Conservation (phyloP, 2,329 filamentous ascomycete genomes). For the Tolypocladium capitatum region DNA sequence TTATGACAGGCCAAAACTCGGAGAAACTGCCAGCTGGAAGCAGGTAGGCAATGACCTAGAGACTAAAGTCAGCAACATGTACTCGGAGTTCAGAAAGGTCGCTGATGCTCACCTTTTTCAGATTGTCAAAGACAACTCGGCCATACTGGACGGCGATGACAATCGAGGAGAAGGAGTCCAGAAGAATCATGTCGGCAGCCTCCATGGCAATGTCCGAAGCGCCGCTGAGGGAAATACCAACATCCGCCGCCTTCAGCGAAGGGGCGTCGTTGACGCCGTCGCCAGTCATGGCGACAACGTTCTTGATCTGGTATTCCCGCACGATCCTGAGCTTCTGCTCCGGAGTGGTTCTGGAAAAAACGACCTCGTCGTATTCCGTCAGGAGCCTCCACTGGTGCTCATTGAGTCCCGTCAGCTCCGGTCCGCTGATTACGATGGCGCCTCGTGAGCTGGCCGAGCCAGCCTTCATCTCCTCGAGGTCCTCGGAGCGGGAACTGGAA, state of each 20-base stretch:
- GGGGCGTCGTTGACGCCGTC: constrained; percentile 82
- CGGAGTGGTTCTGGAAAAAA: constrained; percentile 64
- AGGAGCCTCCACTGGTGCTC: constrained; percentile 57
- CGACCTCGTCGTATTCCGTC: constrained; percentile 52
- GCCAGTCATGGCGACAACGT: constrained; percentile 69
- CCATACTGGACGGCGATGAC: constrained; percentile 62
- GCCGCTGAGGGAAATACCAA: constrained; percentile 69
- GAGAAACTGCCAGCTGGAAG: constrained; percentile 61
- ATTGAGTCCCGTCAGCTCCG: constrained; percentile 52
- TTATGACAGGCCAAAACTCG: constrained; percentile 66
- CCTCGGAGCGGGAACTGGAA: constrained; percentile 3
- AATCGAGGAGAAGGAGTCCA: constrained; percentile 61
- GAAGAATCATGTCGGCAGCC: constrained; percentile 67
- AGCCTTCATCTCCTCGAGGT: constrained; percentile 10
- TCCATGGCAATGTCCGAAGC: constrained; percentile 76
- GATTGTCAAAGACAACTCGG: constrained; percentile 64
- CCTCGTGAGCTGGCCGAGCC: constrained; percentile 11
- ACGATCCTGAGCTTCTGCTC: constrained; percentile 73
- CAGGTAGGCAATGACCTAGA: constrained; percentile 45
- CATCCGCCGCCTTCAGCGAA: constrained; percentile 65
- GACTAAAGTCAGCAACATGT: not conserved
- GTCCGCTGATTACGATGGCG: constrained; percentile 50
- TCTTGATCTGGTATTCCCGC: constrained; percentile 55
- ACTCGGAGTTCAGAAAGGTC: too few relatives aligned
- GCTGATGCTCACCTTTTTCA: constrained; percentile 50